These are phyloP conservation scores for Meyerozyma sp. DNA, from an alignment of 1,139 yeast genomes.

Conservation along the genomic window DNA sequence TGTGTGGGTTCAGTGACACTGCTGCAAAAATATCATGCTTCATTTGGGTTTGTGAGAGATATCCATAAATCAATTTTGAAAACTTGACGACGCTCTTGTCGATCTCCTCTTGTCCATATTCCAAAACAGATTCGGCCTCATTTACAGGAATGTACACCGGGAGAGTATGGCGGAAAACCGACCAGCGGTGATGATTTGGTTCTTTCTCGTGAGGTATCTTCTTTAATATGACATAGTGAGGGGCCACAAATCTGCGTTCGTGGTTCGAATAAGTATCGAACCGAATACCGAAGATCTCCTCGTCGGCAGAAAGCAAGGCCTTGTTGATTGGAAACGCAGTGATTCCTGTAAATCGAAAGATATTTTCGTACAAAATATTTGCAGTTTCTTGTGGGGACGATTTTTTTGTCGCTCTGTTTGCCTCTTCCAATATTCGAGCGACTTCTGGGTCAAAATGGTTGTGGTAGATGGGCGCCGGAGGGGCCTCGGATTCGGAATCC, in stretches of 20 bases:
- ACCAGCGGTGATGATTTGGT: slow-evolving; percentile 17
- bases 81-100: background rate
- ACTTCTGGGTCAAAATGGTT: slow-evolving; percentile 1
- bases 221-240: slow-evolving; percentile 36
- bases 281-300: slow-evolving; percentile 29
- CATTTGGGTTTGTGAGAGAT: background rate
- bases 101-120: background rate
- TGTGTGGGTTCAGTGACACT: background rate
- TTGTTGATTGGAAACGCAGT: slow-evolving; percentile 39
- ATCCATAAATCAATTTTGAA: background rate
- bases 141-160: slow-evolving; percentile 25
- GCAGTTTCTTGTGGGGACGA: slow-evolving; percentile 1
- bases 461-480: background rate
- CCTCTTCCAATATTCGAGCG: slow-evolving; percentile 5
- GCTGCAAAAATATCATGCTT: background rate
- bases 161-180: slow-evolving; percentile 31
- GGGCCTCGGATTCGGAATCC: background rate
- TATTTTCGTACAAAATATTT: slow-evolving; percentile 32
- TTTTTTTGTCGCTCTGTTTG: background rate
- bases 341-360: slow-evolving; percentile 33
- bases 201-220: slow-evolving; percentile 12
- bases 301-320: slow-evolving; percentile 16
- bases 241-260: slow-evolving; percentile 17
- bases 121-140: slow-evolving; percentile 3
- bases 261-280: slow-evolving; percentile 28